Evolutionary conservation across 23 red algal species (phyloP), one percentile per base, ranked within the genome.

Genomic region (Pyropia haitanensis): DNA sequence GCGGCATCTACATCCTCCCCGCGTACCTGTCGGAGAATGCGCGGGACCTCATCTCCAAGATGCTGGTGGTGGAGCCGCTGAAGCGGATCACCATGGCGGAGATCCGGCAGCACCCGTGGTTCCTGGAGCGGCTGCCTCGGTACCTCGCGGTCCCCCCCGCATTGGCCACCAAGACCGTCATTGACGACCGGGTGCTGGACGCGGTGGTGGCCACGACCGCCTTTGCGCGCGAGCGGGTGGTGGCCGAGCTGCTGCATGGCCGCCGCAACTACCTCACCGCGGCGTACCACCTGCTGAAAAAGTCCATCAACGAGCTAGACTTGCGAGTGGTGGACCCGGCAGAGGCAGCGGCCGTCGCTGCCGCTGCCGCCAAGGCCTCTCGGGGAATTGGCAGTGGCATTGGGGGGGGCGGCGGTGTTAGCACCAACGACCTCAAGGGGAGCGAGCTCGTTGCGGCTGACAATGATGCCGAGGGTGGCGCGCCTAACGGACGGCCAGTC

Each of bases 51-150:
- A 97, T 97, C 56, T 61, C 71, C 29, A 90, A 80, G 61, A 97
- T 97, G 93, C 82, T 97, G 60, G 75, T 90, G 13, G 81, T 79
- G 23, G 93, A 97, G 49, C 85, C 93, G 24, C 39, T 97, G 34
- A 71, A 78, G 52, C 77, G 93, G 18, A 90, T 97, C 55, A 90
- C 80, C 33, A 91, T 97, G 19, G 79, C 82, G 59, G 84, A 88
- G 50, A 97, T 97, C 56, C 84, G 93, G 3, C 53, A 58, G 49
- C 93, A 97, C 54, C 84, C 85, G 13, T 97, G 93, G 93, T 97
- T 97, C 68, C 20, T 77, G 21, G 56, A 77, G 63, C 67, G 83
- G 27, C 85, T 97, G 53, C 93, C 93, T n/a, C 73, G 93, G 39
- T 93, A 95, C 55, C 62, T 97, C 3, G 72, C 79, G 17, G 14